Evolutionary conservation across 257 asterid species (phyloP).

Genomic region (Rhazya stricta): DNA sequence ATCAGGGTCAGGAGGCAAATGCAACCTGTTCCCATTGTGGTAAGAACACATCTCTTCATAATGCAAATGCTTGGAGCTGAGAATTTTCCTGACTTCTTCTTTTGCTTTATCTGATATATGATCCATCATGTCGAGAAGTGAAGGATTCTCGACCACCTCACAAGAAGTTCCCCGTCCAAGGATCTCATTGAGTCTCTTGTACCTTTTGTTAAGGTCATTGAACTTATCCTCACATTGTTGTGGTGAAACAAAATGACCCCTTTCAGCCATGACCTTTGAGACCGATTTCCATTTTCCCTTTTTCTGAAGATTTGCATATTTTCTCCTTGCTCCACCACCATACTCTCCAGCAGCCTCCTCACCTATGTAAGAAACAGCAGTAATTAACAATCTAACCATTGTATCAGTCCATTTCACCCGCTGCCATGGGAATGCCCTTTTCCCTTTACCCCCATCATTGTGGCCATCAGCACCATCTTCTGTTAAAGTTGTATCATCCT

Average conservation of each 20-base stretch:
- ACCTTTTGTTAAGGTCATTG: slow-evolving; percentile 81
- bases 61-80: slow-evolving; percentile 77
- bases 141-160: slow-evolving; percentile 77
- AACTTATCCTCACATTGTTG: slow-evolving; percentile 94
- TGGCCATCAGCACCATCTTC: slow-evolving; percentile 46
- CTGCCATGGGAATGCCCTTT: slow-evolving; percentile 56
- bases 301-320: slow-evolving; percentile 50
- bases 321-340: slow-evolving; percentile 41
- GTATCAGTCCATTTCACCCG: slow-evolving; percentile 52
- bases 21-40: slow-evolving; percentile 68
- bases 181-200: slow-evolving; percentile 82
- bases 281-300: slow-evolving; percentile 83
- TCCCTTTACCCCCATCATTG: slow-evolving; percentile 37
- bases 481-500: slow-evolving; percentile 53
- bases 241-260: slow-evolving; percentile 78
- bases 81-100: slow-evolving; percentile 69
- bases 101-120: slow-evolving; percentile 63
- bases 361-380: slow-evolving; percentile 70
- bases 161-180: slow-evolving; percentile 85
- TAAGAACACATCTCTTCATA: slow-evolving; percentile 96
- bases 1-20: slow-evolving; percentile 69
- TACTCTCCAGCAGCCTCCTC: slow-evolving; percentile 53
- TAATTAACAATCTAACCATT: slow-evolving; percentile 60
- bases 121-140: slow-evolving; percentile 58
- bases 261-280: slow-evolving; percentile 81